Evolutionary conservation across 2,329 filamentous ascomycete genomes (phyloP), one percentile per base, ranked within the genome.

Genomic region (Lachnellula arida): DNA sequence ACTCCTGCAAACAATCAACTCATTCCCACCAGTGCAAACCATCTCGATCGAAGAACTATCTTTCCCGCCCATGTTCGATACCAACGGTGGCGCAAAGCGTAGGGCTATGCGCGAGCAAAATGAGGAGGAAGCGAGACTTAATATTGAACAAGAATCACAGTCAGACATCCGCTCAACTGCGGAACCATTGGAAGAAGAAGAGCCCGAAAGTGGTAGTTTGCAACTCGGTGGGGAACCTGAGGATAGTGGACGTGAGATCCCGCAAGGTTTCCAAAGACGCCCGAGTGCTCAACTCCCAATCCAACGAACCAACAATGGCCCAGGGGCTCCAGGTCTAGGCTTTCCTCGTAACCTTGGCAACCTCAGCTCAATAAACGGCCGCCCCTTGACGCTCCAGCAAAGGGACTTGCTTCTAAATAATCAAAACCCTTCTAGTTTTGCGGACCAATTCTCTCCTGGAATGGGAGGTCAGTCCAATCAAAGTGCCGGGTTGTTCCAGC

Each of bases 161-260:
- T 73, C 76, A 47, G 71, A 80, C 23, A 66, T 81, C 19, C 76
- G 78, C 60, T 75, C 77, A 23, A 72, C 75, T 15, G 67, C 72
- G 22, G 71, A 72, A 43, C 72, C 73, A 4, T 77, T 80, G 46
- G 78, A 79, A 28, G 91, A 96, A 61, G 90, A 89, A 55, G 87
- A 88, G 55, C 84, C 85, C 1, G 91, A 94, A 71, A 88, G 88
- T 63, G 84, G 84, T 14, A 97, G 93, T 69, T 78, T 94, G 56
- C 92, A 95, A 56, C 79, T 97, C 17, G 93, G 93, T 55, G 93
- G 93, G 44, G 93, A 97, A 70, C 93, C 93, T 0, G 93, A 97
- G 69, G 91, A 96, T 63, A 80, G 82, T 46, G 68, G 72, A 17
- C 76, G 77, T 17, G 81, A 82, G 49, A 56, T 67, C 32, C 54